Evolutionary conservation across 176 grass and related monocot genomes (phyloP).

Genomic region (Hordeum marinum): DNA sequence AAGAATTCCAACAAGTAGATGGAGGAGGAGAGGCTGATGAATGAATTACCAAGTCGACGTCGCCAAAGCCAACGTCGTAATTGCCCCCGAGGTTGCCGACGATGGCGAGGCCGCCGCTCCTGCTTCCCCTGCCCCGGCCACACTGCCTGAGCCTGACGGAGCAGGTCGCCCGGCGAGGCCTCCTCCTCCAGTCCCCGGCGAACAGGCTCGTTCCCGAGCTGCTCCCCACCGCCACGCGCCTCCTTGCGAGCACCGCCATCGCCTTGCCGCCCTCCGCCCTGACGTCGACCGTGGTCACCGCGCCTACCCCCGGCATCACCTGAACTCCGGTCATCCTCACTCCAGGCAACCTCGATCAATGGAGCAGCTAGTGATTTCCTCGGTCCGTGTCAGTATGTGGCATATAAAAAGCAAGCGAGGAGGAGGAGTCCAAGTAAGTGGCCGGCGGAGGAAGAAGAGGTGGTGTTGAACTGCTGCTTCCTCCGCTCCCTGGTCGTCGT

Average conservation of each 20-base stretch:
- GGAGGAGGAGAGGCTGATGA: neutral
- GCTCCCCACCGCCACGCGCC: neutral
- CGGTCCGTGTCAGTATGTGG: neutral
- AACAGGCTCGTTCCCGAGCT: neutral
- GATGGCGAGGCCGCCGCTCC: slow-evolving; percentile 20
- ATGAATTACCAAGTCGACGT: slow-evolving; percentile 42
- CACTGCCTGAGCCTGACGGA: slow-evolving; percentile 15
- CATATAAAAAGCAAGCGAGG: neutral
- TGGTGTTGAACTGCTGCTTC: slow-evolving; percentile 14
- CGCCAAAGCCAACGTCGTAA: slow-evolving; percentile 68
- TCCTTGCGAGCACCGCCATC: neutral
- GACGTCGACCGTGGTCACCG: slow-evolving; percentile 14
- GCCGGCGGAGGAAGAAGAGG: neutral
- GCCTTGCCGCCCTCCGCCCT: neutral
- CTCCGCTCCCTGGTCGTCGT: neutral
- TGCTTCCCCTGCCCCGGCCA: neutral
- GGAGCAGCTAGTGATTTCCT: neutral
- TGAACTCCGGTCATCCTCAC: slow-evolving; percentile 28
- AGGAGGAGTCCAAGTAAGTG: slow-evolving; percentile 18
- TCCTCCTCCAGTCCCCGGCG: slow-evolving; percentile 27
- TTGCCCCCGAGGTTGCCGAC: slow-evolving; percentile 53
- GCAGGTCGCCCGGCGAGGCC: slow-evolving; percentile 33
- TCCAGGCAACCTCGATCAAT: no score
- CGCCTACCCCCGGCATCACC: slow-evolving; percentile 32
- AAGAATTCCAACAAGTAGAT: neutral